Evolutionary conservation across 805 yeast genomes (phyloP).

Genomic region (Metschnikowia vanudenii): DNA sequence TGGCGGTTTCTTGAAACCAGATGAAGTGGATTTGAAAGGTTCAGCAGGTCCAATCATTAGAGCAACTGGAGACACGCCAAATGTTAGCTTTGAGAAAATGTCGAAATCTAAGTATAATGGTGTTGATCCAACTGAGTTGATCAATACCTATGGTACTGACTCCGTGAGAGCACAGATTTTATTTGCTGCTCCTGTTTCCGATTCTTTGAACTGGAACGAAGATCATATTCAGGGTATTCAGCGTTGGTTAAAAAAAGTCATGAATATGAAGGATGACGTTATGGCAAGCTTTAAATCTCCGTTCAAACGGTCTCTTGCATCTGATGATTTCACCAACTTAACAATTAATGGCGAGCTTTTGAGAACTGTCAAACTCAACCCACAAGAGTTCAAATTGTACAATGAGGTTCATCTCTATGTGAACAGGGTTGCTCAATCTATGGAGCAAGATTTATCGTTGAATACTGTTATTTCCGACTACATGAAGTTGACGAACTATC

Average conservation of each 20-base stretch:
- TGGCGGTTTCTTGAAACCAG: conserved; percentile 75
- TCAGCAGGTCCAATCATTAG: conserved; percentile 45
- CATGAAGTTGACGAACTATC: conserved; percentile 71
- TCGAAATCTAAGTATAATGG: conserved; percentile 95
- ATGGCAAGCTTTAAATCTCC: conserved; percentile 19
- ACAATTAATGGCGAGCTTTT: conserved; percentile 21
- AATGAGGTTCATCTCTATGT: conserved; percentile 53
- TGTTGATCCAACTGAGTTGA: conserved; percentile 81
- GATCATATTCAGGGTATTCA: conserved; percentile 80
- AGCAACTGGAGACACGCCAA: conserved; percentile 51
- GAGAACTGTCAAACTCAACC: conserved; percentile 28
- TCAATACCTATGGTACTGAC: conserved; percentile 81
- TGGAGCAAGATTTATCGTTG: conserved; percentile 57
- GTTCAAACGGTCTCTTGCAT: not conserved
- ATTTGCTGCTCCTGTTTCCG: conserved; percentile 87
- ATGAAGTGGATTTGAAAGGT: conserved; percentile 55
- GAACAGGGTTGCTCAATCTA: conserved; percentile 54
- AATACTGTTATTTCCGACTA: conserved; percentile 87
- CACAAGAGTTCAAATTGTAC: conserved; percentile 54
- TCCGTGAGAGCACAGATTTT: conserved; percentile 90
- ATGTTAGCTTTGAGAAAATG: conserved; percentile 81
- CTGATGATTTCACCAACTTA: conserved; percentile 18
- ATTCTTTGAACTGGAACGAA: conserved; percentile 87
- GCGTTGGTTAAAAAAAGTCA: conserved; percentile 74
- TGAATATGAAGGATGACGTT: conserved; percentile 23